phyloP scores from a whole-genome alignment of 495 filamentous ascomycete species.

The Clavariopsis aquatica region DNA sequence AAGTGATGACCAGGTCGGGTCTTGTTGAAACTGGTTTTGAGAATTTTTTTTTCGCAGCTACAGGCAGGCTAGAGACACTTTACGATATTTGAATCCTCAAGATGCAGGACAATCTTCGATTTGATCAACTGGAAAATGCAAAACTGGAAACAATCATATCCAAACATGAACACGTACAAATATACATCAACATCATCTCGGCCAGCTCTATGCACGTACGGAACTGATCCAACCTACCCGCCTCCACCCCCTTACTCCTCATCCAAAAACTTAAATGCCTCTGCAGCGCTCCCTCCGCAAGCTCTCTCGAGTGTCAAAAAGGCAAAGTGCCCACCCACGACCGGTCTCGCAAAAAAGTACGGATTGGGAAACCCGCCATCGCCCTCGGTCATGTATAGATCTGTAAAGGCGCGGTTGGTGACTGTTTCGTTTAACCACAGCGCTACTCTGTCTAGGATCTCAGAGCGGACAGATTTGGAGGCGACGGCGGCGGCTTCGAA shows the following conservation, averaged over 20 bases:
- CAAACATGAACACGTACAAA: too few relatives aligned
- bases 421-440: conserved; percentile 48
- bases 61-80: too few relatives aligned
- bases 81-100: too few relatives aligned
- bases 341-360: conserved; percentile 47
- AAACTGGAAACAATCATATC: too few relatives aligned
- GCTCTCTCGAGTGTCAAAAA: conserved; percentile 47
- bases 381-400: conserved; percentile 48
- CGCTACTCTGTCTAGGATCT: conserved; percentile 44
- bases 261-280: conserved; percentile 22
- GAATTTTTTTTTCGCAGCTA: too few relatives aligned
- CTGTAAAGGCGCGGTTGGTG: conserved; percentile 47
- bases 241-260: not conserved
- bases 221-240: too few relatives aligned
- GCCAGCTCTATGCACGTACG: too few relatives aligned
- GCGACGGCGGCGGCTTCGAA: conserved; percentile 49
- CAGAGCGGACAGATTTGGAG: conserved; percentile 34
- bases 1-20: too few relatives aligned
- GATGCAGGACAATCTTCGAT: too few relatives aligned
- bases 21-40: too few relatives aligned
- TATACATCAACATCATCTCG: too few relatives aligned
- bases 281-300: conserved; percentile 38
- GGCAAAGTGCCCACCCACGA: conserved; percentile 49
- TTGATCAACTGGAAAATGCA: too few relatives aligned
- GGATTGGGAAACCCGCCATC: conserved; percentile 45